phyloP scores from a whole-genome alignment of 1,284 basidiomycete species.

The Phellinidium pouzarii region DNA sequence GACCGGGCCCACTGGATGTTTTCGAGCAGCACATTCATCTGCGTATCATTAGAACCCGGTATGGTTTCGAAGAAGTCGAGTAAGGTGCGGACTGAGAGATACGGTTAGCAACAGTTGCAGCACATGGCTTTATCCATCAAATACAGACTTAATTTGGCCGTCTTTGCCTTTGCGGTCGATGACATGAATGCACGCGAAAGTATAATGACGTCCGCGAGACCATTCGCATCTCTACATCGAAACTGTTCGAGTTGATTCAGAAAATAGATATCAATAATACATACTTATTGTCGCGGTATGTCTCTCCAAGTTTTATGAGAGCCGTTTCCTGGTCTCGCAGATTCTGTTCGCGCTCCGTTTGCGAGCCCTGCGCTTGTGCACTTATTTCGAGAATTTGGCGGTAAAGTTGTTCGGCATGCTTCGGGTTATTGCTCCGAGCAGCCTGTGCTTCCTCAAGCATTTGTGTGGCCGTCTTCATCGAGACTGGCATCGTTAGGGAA shows the following conservation, averaged over 20 bases:
- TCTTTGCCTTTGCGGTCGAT: constrained; percentile 95
- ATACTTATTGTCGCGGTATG: constrained; percentile 83
- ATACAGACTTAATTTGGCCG: constrained; percentile 87
- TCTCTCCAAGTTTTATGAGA: constrained; percentile 79
- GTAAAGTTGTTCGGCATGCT: constrained; percentile 60
- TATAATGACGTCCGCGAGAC: constrained; percentile 83
- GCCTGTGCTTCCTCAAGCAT: constrained; percentile 49
- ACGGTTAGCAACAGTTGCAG: neutral
- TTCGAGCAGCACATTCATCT: constrained; percentile 82
- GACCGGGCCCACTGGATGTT: constrained; percentile 91
- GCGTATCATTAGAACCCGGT: constrained; percentile 69
- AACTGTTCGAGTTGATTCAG: neutral
- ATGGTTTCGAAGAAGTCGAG: constrained; percentile 85
- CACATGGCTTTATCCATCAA: neutral
- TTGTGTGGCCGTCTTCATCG: constrained; percentile 33
- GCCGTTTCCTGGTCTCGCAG: constrained; percentile 84
- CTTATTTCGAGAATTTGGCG: constrained; percentile 50
- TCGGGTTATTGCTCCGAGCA: constrained; percentile 35
- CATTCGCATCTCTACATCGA: constrained; percentile 65
- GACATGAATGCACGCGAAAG: constrained; percentile 89
- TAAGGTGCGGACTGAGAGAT: constrained; percentile 71
- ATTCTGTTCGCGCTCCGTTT: constrained; percentile 44
- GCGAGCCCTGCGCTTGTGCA: constrained; percentile 24
- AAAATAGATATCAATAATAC: constrained; percentile 24
- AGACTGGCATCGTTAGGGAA: constrained; percentile 20